A percentile compares a stretch with the other conserved stretches of the same genome.
Evolutionary conservation across 257 asterid genomes (phyloP).

Genomic region (Gynochthodes officinalis): DNA sequence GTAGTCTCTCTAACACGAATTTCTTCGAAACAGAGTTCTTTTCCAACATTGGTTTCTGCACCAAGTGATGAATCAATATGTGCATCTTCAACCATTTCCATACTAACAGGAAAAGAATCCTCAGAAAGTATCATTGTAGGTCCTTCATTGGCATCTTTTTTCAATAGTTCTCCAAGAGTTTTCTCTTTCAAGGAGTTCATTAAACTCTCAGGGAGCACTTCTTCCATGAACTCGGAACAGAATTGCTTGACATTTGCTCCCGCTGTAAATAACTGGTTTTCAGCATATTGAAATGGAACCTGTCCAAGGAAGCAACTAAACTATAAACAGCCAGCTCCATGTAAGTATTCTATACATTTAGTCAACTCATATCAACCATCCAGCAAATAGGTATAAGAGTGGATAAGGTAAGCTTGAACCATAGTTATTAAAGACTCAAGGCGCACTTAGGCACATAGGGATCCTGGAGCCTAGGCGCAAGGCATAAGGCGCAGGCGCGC

Average conservation of each 20-base stretch:
- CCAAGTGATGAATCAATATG: background rate
- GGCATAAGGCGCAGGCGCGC: too few relatives aligned
- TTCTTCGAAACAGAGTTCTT: slow-evolving; percentile 13
- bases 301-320: slow-evolving; percentile 14
- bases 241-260: slow-evolving; percentile 25
- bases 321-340: background rate
- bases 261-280: slow-evolving; percentile 21
- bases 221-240: slow-evolving; percentile 25
- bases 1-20: background rate
- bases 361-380: too few relatives aligned
- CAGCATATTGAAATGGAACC: slow-evolving; percentile 23
- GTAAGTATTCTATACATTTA: background rate
- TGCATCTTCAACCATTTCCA: slow-evolving; percentile 3
- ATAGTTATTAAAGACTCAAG: too few relatives aligned
- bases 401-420: too few relatives aligned
- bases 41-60: background rate
- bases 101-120: background rate
- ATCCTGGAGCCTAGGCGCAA: too few relatives aligned
- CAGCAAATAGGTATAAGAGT: background rate
- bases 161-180: slow-evolving; percentile 4
- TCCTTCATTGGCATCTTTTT: slow-evolving; percentile 1
- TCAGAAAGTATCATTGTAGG: slow-evolving; percentile 4
- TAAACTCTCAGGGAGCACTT: slow-evolving; percentile 17
- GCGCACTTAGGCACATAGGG: too few relatives aligned
- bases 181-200: slow-evolving; percentile 7